A percentile compares a stretch with the other conserved stretches of the same genome.
These are phyloP conservation scores for Lichtheimia ramosa DNA, from an alignment of 371 early-diverging fungal genomes.

Conservation along the genomic window DNA sequence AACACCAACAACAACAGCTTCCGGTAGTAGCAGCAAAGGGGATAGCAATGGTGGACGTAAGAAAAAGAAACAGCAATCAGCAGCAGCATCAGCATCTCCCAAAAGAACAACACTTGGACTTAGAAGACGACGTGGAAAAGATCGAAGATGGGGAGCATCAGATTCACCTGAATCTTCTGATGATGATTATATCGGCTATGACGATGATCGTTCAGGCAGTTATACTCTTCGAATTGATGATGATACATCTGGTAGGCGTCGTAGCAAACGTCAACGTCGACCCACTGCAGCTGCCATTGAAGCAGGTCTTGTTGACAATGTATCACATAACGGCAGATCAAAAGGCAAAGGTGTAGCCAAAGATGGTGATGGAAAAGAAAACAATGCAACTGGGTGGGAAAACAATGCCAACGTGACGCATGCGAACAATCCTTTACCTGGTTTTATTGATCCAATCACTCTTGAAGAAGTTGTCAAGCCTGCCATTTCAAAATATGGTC, in stretches of 20 bases:
- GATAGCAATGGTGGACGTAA: too few relatives aligned
- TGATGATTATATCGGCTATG: conserved; percentile 33
- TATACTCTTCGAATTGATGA: conserved; percentile 48
- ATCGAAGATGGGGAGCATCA: conserved; percentile 27
- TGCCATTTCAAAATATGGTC: conserved; percentile 94
- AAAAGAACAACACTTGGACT: conserved; percentile 24
- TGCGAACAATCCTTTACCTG: conserved; percentile 80
- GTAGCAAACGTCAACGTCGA: conserved; percentile 24
- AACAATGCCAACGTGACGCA: neutral
- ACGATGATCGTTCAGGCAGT: conserved; percentile 65
- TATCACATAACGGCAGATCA: neutral
- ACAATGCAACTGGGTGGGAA: neutral
- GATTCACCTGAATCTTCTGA: conserved; percentile 57
- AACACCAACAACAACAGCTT: neutral
- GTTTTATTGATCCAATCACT: conserved; percentile 92
- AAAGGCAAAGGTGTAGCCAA: too few relatives aligned
- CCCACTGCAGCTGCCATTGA: conserved; percentile 21
- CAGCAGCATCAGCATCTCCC: conserved; percentile 23
- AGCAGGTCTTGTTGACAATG: conserved; percentile 10
- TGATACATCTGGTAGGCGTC: conserved; percentile 10
- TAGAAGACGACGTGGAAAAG: conserved; percentile 19
- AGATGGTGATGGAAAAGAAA: neutral
- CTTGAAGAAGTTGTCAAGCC: conserved; percentile 89
- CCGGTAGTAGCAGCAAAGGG: neutral
- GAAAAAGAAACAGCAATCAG: conserved; percentile 3